A percentile compares a stretch with the other conserved stretches of the same genome.
Conservation (phyloP, 176 grass and related monocot species). For the Juncus effusus region DNA sequence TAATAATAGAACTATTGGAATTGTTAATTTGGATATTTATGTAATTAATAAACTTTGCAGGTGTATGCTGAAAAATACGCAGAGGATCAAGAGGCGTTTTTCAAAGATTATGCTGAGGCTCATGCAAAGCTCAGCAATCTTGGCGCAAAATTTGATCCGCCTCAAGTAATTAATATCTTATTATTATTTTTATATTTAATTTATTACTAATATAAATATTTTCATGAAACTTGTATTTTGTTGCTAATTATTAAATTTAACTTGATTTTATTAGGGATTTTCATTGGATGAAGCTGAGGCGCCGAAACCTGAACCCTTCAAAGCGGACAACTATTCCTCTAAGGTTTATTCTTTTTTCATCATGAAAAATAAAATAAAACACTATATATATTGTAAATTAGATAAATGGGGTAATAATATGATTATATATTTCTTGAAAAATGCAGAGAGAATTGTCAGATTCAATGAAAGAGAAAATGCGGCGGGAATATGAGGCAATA, state of each 20-base stretch:
- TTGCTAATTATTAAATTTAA: not conserved
- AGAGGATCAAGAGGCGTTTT: slow-evolving; percentile 68
- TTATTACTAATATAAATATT: not conserved
- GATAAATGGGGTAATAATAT: slow-evolving; percentile 33
- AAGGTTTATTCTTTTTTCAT: slow-evolving; percentile 33
- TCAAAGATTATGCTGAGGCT: slow-evolving; percentile 81
- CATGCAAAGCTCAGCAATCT: slow-evolving; percentile 95
- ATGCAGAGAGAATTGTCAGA: slow-evolving; percentile 40
- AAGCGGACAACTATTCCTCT: slow-evolving; percentile 48
- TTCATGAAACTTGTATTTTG: not conserved
- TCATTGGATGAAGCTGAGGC: slow-evolving; percentile 50
- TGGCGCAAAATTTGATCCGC: slow-evolving; percentile 69
- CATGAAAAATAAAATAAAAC: slow-evolving; percentile 23
- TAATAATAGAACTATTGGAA: not conserved
- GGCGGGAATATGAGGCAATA: slow-evolving; percentile 71
- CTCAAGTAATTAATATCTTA: slow-evolving; percentile 41
- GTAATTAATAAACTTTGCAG: slow-evolving; percentile 33
- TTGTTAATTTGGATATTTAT: slow-evolving; percentile 2
- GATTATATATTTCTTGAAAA: slow-evolving; percentile 13
- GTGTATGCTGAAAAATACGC: slow-evolving; percentile 78
- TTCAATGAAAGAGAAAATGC: slow-evolving; percentile 57
- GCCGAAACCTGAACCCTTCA: slow-evolving; percentile 40
- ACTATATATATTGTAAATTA: not conserved
- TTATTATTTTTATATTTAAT: not conserved
- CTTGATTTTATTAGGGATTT: slow-evolving; percentile 56